Evolutionary conservation across 352 stramenopile species (phyloP), one percentile per base, ranked within the genome.

Genomic region (Thraustotheca clavata): DNA sequence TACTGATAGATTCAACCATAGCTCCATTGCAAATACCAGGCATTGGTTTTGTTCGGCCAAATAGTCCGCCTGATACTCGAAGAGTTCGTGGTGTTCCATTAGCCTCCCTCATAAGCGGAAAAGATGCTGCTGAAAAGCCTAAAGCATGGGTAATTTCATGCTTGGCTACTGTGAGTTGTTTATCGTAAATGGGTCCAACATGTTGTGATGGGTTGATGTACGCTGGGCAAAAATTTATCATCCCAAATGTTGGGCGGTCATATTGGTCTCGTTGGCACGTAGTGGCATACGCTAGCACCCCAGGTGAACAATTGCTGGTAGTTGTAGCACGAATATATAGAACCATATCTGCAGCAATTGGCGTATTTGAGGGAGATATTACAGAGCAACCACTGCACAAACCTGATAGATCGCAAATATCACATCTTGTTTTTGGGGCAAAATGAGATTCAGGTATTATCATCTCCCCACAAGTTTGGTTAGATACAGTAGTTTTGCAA

Each of bases 191-290:
- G 20, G 24, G 26, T 20, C 43, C 26, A 1, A 7, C 39, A 11
- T 1, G 14, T 6, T 41, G 35, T 0, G 20, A 12, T 22, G 46
- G 11, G n/a, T 49, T 24, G 6, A 72, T 34, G 1, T 41, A 50
- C 3, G 41, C 9, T 2, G 67, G 60, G 43, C 67, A 71, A 27
- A 70, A 65, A 57, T 71, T 70, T 49, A 66, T 57, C 60, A 43
- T 60, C 33, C 67, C 67, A 27, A 70, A 50, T 26, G 50, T 67
- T 14, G 67, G 67, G 4, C 82, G 80, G 60, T 95, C 86, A 59
- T 79, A 89, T 50, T 93, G 82, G 62, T 95, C 83, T 41, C 88
- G 89, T 60, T 91, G 86, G 60, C 86, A 95, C 0, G 83, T 87
- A 0, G 77, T 77, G 0, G 86, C 83, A 63, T 91, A 95, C 9